Conservation (phyloP, 768 basidiomycete species). For the Boletus vermiculosoides region DNA sequence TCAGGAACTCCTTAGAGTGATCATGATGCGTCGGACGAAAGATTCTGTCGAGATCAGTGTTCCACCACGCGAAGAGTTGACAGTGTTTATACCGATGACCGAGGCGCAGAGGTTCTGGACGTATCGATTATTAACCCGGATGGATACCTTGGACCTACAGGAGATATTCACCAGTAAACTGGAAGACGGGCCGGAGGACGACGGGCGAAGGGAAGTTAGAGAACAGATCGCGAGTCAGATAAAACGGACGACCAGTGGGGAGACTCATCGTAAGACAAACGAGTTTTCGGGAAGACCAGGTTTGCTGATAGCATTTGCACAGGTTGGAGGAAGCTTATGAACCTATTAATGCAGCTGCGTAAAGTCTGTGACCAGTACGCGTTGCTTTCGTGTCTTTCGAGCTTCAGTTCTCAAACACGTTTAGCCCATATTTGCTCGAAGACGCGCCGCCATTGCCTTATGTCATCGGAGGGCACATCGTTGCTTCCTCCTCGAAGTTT, state of each 20-base stretch:
- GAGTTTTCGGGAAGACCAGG: not conserved
- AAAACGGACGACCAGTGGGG: conserved; percentile 29
- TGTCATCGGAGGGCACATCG: conserved; percentile 52
- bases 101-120: conserved; percentile 66
- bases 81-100: conserved; percentile 55
- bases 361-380: conserved; percentile 69
- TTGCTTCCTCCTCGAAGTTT: conserved; percentile 55
- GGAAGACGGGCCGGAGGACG: conserved; percentile 30
- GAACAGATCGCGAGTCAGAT: conserved; percentile 40
- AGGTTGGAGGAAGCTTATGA: conserved; percentile 61
- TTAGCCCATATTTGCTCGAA: conserved; percentile 52
- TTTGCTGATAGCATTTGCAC: not conserved
- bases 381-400: not conserved
- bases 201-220: conserved; percentile 41
- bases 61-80: conserved; percentile 57
- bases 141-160: conserved; percentile 48
- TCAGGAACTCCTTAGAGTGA: conserved; percentile 44
- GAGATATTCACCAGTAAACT: conserved; percentile 43
- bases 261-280: conserved; percentile 30
- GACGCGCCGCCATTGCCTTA: conserved; percentile 51
- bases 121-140: conserved; percentile 50
- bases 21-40: conserved; percentile 66
- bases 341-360: conserved; percentile 69
- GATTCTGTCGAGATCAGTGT: conserved; percentile 46
- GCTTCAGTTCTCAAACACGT: conserved; percentile 4